Percentiles rank a stretch among this genome's conserved stretches.
phyloP scores from a whole-genome alignment of 164 flowering plant species.

The Amborella trichopoda region DNA sequence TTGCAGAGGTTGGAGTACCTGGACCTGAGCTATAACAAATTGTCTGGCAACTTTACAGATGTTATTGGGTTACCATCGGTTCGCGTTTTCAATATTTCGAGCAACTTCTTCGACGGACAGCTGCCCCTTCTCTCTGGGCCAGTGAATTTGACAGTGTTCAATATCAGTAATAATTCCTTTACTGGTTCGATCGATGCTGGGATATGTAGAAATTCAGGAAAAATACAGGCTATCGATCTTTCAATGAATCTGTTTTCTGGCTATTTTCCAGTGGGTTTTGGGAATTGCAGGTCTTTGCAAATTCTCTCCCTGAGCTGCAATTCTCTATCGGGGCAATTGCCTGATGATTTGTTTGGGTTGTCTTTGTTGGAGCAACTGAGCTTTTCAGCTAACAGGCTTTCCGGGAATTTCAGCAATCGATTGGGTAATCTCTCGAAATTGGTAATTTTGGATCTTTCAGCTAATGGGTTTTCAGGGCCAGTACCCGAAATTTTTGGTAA shows the following conservation, averaged over 20 bases:
- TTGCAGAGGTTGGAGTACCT: slow-evolving; percentile 11
- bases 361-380: slow-evolving; percentile 1
- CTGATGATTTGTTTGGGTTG: slow-evolving; percentile 5
- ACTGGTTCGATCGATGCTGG: slow-evolving; percentile 4
- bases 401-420: slow-evolving; percentile 2
- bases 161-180: slow-evolving; percentile 5
- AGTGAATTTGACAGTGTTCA: slow-evolving; percentile 1
- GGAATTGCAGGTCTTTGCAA: neutral
- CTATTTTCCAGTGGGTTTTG: slow-evolving; percentile 1
- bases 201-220: slow-evolving; percentile 4
- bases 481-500: slow-evolving; percentile 7
- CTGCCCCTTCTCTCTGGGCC: slow-evolving; percentile 7
- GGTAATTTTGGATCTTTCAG: slow-evolving; percentile 3
- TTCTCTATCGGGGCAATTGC: slow-evolving; percentile 1
- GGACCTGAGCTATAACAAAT: slow-evolving; percentile 14
- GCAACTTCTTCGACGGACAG: slow-evolving; percentile 7
- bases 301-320: slow-evolving; percentile 4
- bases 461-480: slow-evolving; percentile 9
- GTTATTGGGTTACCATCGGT: slow-evolving; percentile 4
- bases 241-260: slow-evolving; percentile 9
- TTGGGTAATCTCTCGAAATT: slow-evolving; percentile 5
- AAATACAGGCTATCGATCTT: slow-evolving; percentile 10
- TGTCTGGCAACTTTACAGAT: slow-evolving; percentile 2
- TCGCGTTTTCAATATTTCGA: slow-evolving; percentile 7
- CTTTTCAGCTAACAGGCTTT: slow-evolving; percentile 5